Base-by-base conservation (phyloP, 495 filamentous ascomycete species). In the Chaetomium tenue region DNA sequence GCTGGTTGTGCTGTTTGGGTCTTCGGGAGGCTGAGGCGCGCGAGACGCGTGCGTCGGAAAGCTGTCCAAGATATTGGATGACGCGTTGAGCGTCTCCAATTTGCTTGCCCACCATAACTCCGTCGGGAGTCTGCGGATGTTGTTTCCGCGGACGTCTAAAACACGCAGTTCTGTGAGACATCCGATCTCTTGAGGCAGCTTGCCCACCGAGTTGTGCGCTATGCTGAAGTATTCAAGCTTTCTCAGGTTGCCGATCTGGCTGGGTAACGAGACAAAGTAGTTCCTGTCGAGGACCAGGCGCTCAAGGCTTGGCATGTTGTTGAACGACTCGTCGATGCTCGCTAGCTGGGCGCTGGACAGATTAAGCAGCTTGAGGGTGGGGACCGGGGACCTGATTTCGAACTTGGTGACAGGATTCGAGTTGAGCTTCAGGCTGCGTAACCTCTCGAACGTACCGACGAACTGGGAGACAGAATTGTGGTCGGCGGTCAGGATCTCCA, bases 391-490 rank as follows among this genome's bases (percentile, higher is more conserved):
- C 51, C 83, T 84, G 63, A 98, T 83, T 66, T 91, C 91, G 68
- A 98, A 99, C 61, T 91, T 90, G 6, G 93, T 97, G 64, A 99
- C 82, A 6, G 93, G 93, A 69, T 95, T 96, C 65, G 92, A 91
- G 73, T 98, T 93, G 66, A 99, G 79, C 70, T 91, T 86, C 58
- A 98, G 78, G 52, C 88, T 88, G 53, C 91, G 87, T 25, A 99
- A 82, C 72, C 88, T 90, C 15, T 90, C 84, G 71, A 98, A 97
- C 22, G 86, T 86, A 3, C 93, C 91, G 61, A 88, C 86, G 70
- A 97, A 96, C 59, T 88, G 88, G 0, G 92, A 93, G 55, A 99
- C 86, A 33, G 84, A 81, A 71, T 99, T 99, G 81, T 98, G 95
- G 51, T 93, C 92, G 26, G 91, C 86, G 59, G 90, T 87, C 13